These are phyloP conservation scores for Plantago ovata DNA, from an alignment of 257 asterid genomes.

Conservation along the genomic window DNA sequence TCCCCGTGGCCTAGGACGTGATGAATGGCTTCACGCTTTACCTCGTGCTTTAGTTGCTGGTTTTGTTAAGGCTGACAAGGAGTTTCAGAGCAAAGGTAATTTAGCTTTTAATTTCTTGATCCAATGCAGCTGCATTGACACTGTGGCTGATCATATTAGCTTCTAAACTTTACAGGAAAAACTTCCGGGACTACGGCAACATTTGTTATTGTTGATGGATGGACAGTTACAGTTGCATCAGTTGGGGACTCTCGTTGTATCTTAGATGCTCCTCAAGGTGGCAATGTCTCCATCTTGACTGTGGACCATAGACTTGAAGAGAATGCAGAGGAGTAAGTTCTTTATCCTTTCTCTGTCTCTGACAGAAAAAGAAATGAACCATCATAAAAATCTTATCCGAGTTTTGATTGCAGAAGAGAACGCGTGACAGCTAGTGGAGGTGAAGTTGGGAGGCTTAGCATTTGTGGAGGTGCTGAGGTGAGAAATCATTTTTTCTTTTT, in stretches of 20 bases:
- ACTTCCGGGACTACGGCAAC: conserved; percentile 96
- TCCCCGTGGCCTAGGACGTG: conserved; percentile 63
- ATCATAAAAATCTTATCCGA: not conserved
- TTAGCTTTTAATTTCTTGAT: not conserved
- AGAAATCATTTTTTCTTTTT: not conserved
- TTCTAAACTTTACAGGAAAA: conserved; percentile 41
- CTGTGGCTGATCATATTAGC: not conserved
- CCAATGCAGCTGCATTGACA: not conserved
- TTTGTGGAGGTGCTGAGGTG: conserved; percentile 74
- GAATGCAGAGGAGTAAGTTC: conserved; percentile 68
- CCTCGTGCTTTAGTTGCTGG: conserved; percentile 92
- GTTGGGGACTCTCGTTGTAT: conserved; percentile 95
- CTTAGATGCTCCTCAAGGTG: conserved; percentile 63
- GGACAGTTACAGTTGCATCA: conserved; percentile 88
- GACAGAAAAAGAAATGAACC: not conserved
- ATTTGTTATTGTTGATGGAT: conserved; percentile 74
- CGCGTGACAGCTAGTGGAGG: conserved; percentile 94
- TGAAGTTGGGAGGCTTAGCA: conserved; percentile 76
- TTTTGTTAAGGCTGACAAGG: conserved; percentile 83
- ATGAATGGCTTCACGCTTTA: conserved; percentile 84
- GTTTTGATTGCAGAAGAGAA: conserved; percentile 49
- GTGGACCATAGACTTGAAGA: conserved; percentile 94
- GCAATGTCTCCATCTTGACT: conserved; percentile 56
- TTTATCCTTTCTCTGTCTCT: not conserved
- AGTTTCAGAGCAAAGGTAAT: conserved; percentile 73